Conservation (phyloP, 805 yeast genomes). For the Sungouiozyma intestinalis region DNA sequence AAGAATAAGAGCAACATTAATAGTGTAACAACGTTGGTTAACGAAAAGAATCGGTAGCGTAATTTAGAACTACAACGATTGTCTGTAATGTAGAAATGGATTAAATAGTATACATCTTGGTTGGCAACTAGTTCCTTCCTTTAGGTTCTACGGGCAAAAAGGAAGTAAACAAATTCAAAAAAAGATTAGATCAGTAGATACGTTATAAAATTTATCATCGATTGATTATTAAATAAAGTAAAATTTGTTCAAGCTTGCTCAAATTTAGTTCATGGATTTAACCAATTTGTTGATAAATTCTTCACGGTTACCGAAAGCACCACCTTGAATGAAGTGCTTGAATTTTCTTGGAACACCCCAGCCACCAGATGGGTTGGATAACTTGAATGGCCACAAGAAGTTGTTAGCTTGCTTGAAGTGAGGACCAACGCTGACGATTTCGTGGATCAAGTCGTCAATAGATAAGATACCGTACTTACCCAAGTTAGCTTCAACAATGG, state of each 20-base stretch:
- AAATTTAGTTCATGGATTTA: conserved; percentile 78
- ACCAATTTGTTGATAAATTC: conserved; percentile 88
- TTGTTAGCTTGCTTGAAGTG: conserved; percentile 98
- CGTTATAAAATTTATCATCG: background rate
- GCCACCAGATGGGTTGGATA: conserved; percentile 95
- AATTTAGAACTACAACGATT: too few relatives aligned
- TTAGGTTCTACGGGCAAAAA: too few relatives aligned
- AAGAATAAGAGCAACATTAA: too few relatives aligned
- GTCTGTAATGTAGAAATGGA: too few relatives aligned
- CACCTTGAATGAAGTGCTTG: conserved; percentile 96
- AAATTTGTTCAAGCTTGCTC: conserved; percentile 1
- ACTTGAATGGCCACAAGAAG: conserved; percentile 97
- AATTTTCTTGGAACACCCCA: conserved; percentile 96
- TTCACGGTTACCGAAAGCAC: conserved; percentile 98
- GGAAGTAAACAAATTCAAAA: background rate
- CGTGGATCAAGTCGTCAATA: conserved; percentile 91
- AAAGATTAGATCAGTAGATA: background rate
- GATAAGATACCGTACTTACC: conserved; percentile 91
- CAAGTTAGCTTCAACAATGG: conserved; percentile 76
- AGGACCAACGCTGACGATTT: conserved; percentile 92
- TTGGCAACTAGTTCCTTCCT: too few relatives aligned
- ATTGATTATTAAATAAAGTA: background rate
- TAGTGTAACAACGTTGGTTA: too few relatives aligned
- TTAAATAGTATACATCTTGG: too few relatives aligned
- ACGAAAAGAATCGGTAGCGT: too few relatives aligned